Conservation (phyloP, 768 basidiomycete species). For the Suillus lakei region DNA sequence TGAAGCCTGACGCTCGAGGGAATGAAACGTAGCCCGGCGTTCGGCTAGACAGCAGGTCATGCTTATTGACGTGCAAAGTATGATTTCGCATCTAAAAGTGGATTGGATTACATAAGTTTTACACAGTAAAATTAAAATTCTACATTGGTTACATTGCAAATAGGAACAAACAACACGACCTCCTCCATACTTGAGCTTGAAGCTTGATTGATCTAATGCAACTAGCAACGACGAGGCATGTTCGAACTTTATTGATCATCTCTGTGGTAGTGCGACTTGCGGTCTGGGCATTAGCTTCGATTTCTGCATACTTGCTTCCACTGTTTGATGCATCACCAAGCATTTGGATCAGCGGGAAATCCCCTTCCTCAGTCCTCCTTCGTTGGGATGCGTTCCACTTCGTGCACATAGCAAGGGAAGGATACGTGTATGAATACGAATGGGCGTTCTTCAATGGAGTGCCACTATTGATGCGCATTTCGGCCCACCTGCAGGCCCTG, state of each 20-base stretch:
- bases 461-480: slow-evolving; percentile 55
- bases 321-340: slow-evolving; percentile 33
- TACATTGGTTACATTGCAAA: not conserved
- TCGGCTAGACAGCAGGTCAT: not conserved
- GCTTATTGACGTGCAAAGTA: not conserved
- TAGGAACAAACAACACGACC: not conserved
- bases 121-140: not conserved
- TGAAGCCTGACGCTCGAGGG: not conserved
- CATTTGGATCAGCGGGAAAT: slow-evolving; percentile 20
- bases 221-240: slow-evolving; percentile 12
- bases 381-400: slow-evolving; percentile 95
- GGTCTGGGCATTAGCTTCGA: slow-evolving; percentile 21
- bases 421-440: slow-evolving; percentile 73
- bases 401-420: slow-evolving; percentile 60
- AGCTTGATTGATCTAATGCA: not conserved
- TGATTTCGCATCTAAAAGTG: not conserved
- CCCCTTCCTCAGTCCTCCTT: slow-evolving; percentile 42
- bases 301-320: slow-evolving; percentile 24
- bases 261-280: slow-evolving; percentile 28
- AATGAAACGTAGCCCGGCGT: not conserved
- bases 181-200: not conserved
- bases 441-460: slow-evolving; percentile 88
- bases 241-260: slow-evolving; percentile 26
- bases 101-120: not conserved
- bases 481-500: slow-evolving; percentile 19